phyloP scores from a whole-genome alignment of 148 eudicot species.

The Simmondsia chinensis region DNA sequence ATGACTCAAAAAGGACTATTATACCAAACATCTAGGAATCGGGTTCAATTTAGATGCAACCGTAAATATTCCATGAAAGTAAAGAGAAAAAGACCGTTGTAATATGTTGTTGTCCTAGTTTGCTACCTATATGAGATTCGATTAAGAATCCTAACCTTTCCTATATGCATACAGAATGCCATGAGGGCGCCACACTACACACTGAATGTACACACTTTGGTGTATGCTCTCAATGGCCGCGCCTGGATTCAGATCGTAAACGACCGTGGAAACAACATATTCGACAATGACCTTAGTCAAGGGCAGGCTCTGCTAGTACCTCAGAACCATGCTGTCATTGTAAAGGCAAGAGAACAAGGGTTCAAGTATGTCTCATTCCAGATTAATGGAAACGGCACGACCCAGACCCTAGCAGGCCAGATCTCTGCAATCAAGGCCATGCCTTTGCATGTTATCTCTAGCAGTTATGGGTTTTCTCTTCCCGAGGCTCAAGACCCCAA shows the following conservation, averaged over 20 bases:
- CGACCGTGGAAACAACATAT: constrained; percentile 26
- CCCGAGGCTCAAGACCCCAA: no score
- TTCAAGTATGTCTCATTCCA: constrained; percentile 50
- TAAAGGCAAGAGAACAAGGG: constrained; percentile 40
- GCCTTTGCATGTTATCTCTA: constrained; percentile 43
- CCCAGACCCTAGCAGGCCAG: constrained; percentile 30
- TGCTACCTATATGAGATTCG: no score
- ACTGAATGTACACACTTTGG: constrained; percentile 42
- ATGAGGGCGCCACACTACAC: constrained; percentile 48
- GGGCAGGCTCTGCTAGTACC: constrained; percentile 59
- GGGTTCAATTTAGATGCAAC: no score
- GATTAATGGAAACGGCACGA: constrained; percentile 35
- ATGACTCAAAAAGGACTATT: no score
- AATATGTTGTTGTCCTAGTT: no score
- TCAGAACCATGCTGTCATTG: constrained; percentile 40
- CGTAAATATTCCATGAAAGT: no score
- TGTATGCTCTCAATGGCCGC: constrained; percentile 35
- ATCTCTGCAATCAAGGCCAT: constrained; percentile 34
- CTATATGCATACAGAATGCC: constrained; percentile 29
- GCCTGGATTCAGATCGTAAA: constrained; percentile 40
- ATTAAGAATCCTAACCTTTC: background rate
- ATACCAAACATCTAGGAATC: no score
- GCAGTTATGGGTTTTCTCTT: constrained; percentile 30
- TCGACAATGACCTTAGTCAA: constrained; percentile 31
- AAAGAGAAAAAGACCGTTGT: no score